phyloP scores from a whole-genome alignment of 169 alveolate species.

The Cryptosporidium ubiquitum region DNA sequence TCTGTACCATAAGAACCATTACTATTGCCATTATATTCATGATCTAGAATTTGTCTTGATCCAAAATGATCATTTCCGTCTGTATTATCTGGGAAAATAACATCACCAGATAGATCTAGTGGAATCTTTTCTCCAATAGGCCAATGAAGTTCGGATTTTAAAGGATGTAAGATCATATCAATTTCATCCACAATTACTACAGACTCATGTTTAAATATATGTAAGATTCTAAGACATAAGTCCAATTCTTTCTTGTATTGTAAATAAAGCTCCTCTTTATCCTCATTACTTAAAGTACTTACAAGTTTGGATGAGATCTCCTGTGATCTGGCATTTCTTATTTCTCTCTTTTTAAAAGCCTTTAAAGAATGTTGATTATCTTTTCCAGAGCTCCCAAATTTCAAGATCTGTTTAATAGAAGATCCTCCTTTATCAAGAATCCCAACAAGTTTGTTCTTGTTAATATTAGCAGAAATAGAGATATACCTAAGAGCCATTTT shows the following conservation, averaged over 20 bases:
- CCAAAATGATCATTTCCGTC: neutral
- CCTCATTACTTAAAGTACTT: slow-evolving; percentile 2
- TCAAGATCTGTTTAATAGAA: slow-evolving; percentile 7
- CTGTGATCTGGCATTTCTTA: neutral
- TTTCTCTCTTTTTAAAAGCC: neutral
- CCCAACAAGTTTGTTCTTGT: neutral
- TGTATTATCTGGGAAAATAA: too few relatives aligned
- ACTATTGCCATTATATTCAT: neutral
- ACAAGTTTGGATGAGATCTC: neutral
- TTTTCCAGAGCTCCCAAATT: neutral
- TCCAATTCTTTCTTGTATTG: slow-evolving; percentile 78
- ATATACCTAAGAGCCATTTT: slow-evolving; percentile 48
- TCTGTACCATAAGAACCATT: neutral
- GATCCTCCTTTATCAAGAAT: neutral
- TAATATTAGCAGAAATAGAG: slow-evolving; percentile 14
- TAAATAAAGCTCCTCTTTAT: slow-evolving; percentile 33
- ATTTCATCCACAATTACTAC: slow-evolving; percentile 90
- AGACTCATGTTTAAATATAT: slow-evolving; percentile 80
- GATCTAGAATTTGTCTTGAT: neutral
- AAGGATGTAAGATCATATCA: slow-evolving; percentile 90
- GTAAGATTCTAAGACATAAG: slow-evolving; percentile 81
- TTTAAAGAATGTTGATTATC: too few relatives aligned
- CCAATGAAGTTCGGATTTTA: slow-evolving; percentile 93
- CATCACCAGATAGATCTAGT: slow-evolving; percentile 20
- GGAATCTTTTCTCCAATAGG: slow-evolving; percentile 89